Base-by-base conservation (phyloP, 2,329 filamentous ascomycete species). In the Pezicula rhizophila region DNA sequence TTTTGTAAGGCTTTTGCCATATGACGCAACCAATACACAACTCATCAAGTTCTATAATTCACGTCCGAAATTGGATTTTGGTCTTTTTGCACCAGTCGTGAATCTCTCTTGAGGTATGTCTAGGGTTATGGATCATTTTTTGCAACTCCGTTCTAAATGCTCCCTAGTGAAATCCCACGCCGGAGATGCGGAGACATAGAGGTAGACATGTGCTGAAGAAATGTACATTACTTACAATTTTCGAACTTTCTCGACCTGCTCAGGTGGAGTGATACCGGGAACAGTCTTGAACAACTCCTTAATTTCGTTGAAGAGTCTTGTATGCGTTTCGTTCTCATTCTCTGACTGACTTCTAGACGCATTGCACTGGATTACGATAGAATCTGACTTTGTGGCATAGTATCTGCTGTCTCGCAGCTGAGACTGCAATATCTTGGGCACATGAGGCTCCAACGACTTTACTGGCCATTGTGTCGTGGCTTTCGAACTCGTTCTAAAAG, bases 191-290 rank as follows among this genome's bases (percentile, higher is more conserved):
- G 28, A 31, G 28, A 31, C 11, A 12, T 12, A 31, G 28, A 31
- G 8, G 8, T 31, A 11, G 8, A 31, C 28, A 31, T 31, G 28
- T 10, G 8, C 4, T 20, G 3, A 40, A 23, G 38, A 17, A 38
- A 47, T 14, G n/a, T 38, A 3, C 4, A 45, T 45, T 31, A 45
- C 62, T 60, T 60, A 66, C 64, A 64, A 42, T 25, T 57, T 69
- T 37, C 77, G 73, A 45, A 79, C 73, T 42, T 73, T 72, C 54
- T 75, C 71, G 52, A 72, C 74, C 52, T 80, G 73, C 62, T 75
- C 77, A 66, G 71, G 70, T 57, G 77, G 54, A 4, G 63, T 62
- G 5, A 58, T 46, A 1, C 63, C 63, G 1, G 63, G 64, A 8
- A 66, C 55, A 7, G 35, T 52, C 12, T 48, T 52, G 37, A 61